Evolutionary conservation across 1,139 yeast species (phyloP), one percentile per base, ranked within the genome.

Genomic region (Debaryomyces nepalensis): DNA sequence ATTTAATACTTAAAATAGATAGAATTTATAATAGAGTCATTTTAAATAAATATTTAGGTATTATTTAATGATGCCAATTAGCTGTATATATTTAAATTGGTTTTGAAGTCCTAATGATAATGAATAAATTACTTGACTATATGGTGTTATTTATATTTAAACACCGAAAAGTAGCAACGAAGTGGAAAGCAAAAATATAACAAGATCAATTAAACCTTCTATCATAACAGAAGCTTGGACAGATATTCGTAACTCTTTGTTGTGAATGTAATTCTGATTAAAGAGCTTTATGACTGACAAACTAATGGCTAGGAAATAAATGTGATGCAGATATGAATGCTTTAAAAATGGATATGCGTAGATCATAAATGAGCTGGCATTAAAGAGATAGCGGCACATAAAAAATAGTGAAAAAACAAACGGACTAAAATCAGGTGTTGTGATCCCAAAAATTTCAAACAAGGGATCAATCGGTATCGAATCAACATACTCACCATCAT

Each of bases 381-480:
- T 16, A 20, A 20, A 34, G 7, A 34, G 7, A 16, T 24, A 18
- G 15, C 18, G 21, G 18, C 37, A 23, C 4, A 7, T 34, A n/a
- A 24, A 24, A 5, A 34, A 24, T 4, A 22, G 5, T 11, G 24
- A 24, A 8, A 22, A 33, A 9, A 22, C 27, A n/a, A 8, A n/a
- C 8, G 26, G 3, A 15, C 10, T 18, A 24, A 34, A 27, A 6
- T 41, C 41, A 20, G 14, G 12, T 7, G 27, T 19, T 19, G 35
- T 37, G 10, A 37, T 33, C 16, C 49, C 49, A 32, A 47, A 54
- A 18, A 27, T 38, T 32, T 53, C 53, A 35, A 53, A 54, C 21
- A 51, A 31, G 12, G 57, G 57, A 43, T 54, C 59, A 24, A 44
- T 49, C 5, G 39, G 14, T 12, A 41, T 31, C 9, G 5, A n/a